Conservation (phyloP, 139 green algal species). For the Pseudopediastrum boryanum region DNA sequence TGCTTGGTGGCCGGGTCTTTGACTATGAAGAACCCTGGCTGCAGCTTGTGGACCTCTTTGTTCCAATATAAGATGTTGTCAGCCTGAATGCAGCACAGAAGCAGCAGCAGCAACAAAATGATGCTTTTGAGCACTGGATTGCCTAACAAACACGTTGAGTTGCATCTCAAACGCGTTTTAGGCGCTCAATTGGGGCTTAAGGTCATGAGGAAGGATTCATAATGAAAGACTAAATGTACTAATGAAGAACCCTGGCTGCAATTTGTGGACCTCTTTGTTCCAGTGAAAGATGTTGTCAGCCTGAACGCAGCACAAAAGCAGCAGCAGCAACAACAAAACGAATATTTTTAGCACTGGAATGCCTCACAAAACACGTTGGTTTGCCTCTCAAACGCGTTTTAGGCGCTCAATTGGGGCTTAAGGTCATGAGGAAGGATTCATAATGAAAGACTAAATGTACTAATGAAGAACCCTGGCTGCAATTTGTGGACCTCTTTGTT, state of each 20-base stretch:
- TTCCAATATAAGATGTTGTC: constrained; percentile 15
- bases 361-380: not conserved
- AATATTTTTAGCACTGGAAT: not conserved
- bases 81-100: not conserved
- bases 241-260: constrained; percentile 30
- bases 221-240: too few species aligned
- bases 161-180: too few species aligned
- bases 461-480: constrained; percentile 29
- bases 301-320: not conserved
- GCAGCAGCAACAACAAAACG: not conserved
- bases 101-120: not conserved
- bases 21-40: constrained; percentile 23
- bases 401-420: too few species aligned
- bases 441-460: too few species aligned
- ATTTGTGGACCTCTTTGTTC: constrained; percentile 20
- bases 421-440: too few species aligned
- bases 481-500: constrained; percentile 23
- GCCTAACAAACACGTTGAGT: not conserved
- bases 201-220: too few species aligned
- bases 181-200: too few species aligned
- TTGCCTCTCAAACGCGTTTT: too few species aligned
- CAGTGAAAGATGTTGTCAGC: constrained; percentile 15
- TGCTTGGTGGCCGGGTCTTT: not conserved
- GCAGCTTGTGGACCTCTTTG: constrained; percentile 26
- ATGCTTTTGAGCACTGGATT: not conserved